Evolutionary conservation across 345 rosid species (phyloP).

Genomic region (Citrus inodora): DNA sequence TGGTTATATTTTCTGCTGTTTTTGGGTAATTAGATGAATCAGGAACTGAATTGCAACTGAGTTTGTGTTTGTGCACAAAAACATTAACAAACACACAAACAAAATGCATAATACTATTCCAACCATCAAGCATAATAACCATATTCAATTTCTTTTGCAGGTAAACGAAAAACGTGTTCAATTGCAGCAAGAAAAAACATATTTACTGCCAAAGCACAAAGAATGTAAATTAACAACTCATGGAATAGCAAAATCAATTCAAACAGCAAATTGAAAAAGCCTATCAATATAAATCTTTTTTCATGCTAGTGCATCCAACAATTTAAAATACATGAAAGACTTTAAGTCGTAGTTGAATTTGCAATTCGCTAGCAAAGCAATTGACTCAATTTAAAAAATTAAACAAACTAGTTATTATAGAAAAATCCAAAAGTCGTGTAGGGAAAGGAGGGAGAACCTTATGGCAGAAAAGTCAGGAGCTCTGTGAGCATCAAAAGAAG

Average conservation of each 20-base stretch:
- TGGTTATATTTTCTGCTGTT: no score
- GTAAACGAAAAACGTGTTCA: no score
- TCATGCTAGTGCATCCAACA: background rate
- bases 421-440: background rate
- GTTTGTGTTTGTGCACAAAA: no score
- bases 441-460: slow-evolving; percentile 29
- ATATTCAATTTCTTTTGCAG: no score
- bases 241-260: background rate
- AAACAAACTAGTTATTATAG: background rate
- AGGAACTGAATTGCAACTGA: background rate
- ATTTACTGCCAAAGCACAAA: background rate
- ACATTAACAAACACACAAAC: background rate
- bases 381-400: background rate
- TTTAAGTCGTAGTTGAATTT: background rate
- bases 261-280: background rate
- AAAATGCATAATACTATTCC: background rate
- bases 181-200: background rate
- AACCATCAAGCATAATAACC: background rate
- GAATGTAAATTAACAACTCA: background rate
- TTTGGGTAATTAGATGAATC: no score
- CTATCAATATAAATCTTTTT: background rate
- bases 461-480: slow-evolving; percentile 40
- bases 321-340: background rate
- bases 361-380: background rate
- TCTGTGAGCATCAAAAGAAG: slow-evolving; percentile 47